Evolutionary conservation across 345 rosid species (phyloP).

Genomic region (Hevea brasiliensis): DNA sequence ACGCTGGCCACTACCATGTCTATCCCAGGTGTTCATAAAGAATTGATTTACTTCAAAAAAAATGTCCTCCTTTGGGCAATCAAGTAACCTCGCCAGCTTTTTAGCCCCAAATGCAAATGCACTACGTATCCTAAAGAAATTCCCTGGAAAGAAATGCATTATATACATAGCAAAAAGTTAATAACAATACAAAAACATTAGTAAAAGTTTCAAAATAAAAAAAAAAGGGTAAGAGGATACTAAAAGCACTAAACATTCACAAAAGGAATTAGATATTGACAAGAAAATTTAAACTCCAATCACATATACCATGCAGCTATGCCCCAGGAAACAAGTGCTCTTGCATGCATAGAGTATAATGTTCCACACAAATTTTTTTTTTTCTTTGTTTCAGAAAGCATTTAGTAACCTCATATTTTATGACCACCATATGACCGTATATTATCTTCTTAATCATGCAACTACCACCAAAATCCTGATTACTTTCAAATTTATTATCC

Average conservation of each 20-base stretch:
- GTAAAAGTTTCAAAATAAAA: not conserved
- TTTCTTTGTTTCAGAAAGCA: not conserved
- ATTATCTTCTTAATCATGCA: not conserved
- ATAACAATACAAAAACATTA: not conserved
- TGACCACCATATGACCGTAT: not conserved
- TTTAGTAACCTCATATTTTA: not conserved
- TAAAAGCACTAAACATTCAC: not conserved
- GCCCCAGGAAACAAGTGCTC: not conserved
- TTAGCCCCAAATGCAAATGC: slow-evolving; percentile 99
- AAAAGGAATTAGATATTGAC: not conserved
- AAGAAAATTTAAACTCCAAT: not conserved
- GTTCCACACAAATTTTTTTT: not conserved
- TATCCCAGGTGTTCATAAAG: slow-evolving; percentile 94
- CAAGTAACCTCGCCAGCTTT: slow-evolving; percentile 79
- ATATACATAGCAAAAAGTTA: not conserved
- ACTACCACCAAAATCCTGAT: not conserved
- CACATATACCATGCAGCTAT: not conserved
- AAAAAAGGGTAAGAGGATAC: not conserved
- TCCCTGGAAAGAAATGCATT: slow-evolving; percentile 51
- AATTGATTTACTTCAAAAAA: slow-evolving; percentile 74
- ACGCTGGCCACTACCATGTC: slow-evolving; percentile 88
- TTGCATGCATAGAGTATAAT: not conserved
- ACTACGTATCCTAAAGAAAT: slow-evolving; percentile 97
- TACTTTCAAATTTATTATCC: not conserved
- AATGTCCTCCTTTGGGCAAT: slow-evolving; percentile 76